These are phyloP conservation scores for Ajuga chamaepitys DNA, from an alignment of 257 asterid genomes.

Conservation along the genomic window DNA sequence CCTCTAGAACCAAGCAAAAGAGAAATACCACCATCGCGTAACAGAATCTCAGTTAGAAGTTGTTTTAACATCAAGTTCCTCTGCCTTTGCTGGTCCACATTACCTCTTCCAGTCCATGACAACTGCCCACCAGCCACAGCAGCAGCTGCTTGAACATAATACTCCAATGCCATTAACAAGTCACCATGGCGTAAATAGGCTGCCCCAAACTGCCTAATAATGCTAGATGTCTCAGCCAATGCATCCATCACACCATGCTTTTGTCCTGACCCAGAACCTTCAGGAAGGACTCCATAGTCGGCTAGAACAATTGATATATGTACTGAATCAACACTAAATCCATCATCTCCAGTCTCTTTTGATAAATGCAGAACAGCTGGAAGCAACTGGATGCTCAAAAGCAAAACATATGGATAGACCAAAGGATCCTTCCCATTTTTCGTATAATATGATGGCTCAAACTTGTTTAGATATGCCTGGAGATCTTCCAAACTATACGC, in stretches of 20 bases:
- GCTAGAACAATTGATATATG: constrained; percentile 76
- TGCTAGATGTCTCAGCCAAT: constrained; percentile 76
- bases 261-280: constrained; percentile 55
- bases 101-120: constrained; percentile 89
- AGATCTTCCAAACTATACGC: constrained; percentile 84
- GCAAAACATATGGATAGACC: constrained; percentile 87
- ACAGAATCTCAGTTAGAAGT: constrained; percentile 71
- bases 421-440: constrained; percentile 96
- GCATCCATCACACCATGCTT: constrained; percentile 84
- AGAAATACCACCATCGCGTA: constrained; percentile 71
- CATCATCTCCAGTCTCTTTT: constrained; percentile 76
- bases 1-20: constrained; percentile 86
- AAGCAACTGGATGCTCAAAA: constrained; percentile 86
- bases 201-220: constrained; percentile 85
- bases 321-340: constrained; percentile 65
- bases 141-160: constrained; percentile 94
- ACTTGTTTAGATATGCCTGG: constrained; percentile 82
- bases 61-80: constrained; percentile 74
- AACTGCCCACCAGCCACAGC: constrained; percentile 88
- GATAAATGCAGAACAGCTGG: constrained; percentile 81
- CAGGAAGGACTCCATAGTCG: constrained; percentile 70
- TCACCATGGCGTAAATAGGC: constrained; percentile 71
- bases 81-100: constrained; percentile 80
- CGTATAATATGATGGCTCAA: constrained; percentile 87
- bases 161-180: constrained; percentile 72